These are phyloP conservation scores for Moricandia moricandioides DNA, from an alignment of 345 rosid genomes.

Conservation along the genomic window DNA sequence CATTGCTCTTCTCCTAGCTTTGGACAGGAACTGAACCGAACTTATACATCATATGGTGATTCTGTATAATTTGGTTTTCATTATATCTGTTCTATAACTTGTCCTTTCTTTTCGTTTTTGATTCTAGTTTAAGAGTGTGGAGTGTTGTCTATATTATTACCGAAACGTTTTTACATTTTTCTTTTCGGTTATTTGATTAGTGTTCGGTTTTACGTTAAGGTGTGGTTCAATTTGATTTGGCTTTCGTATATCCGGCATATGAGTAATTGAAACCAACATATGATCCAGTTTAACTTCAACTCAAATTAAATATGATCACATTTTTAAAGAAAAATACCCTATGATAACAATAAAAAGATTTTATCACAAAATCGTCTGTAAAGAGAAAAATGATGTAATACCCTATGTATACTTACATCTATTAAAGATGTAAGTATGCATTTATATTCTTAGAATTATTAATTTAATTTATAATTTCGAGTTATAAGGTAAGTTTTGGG, in stretches of 20 bases:
- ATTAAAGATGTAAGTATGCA: no score
- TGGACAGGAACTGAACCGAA: slow-evolving; percentile 16
- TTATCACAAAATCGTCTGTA: no score
- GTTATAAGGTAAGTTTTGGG: no score
- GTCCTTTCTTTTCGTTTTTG: neutral
- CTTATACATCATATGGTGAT: neutral
- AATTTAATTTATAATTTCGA: no score
- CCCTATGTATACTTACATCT: no score
- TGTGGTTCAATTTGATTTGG: neutral
- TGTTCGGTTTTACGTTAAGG: neutral
- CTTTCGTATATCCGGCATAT: no score
- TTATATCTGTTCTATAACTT: slow-evolving; percentile 20
- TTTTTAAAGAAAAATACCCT: no score
- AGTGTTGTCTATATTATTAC: slow-evolving; percentile 13
- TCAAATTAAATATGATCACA: neutral
- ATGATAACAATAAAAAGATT: no score
- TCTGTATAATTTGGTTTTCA: neutral
- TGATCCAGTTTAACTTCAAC: neutral
- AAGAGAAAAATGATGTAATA: no score
- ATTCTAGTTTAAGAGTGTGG: slow-evolving; percentile 16
- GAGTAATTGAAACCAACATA: neutral
- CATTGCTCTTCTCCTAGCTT: slow-evolving; percentile 21
- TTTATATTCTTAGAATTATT: no score
- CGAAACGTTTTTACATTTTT: neutral
- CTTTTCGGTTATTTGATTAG: neutral